Evolutionary conservation across 345 rosid species (phyloP).

Genomic region (Trapa bicornis): DNA sequence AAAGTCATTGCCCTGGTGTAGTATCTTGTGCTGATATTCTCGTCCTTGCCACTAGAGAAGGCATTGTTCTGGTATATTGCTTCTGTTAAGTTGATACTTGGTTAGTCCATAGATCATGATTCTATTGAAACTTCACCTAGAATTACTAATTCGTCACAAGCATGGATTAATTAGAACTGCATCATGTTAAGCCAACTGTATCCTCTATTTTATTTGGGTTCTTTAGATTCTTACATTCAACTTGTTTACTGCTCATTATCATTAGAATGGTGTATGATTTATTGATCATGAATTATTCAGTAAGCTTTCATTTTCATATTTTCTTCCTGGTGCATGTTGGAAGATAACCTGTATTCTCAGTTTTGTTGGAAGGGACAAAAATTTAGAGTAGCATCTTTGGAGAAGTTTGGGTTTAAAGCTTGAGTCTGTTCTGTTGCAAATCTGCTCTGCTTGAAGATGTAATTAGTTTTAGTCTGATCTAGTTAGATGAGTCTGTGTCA

Average conservation of each 20-base stretch:
- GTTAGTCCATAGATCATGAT: neutral
- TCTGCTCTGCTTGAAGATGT: neutral
- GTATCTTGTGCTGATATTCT: constrained; percentile 31
- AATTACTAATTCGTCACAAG: neutral
- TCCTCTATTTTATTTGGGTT: neutral
- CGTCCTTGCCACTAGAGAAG: constrained; percentile 28
- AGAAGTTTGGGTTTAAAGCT: neutral
- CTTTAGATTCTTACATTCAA: neutral
- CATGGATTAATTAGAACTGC: neutral
- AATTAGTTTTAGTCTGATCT: neutral
- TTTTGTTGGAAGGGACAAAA: neutral
- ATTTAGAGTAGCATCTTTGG: neutral
- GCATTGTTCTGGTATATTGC: constrained; percentile 17
- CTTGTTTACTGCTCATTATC: neutral
- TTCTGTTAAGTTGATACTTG: neutral
- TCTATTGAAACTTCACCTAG: neutral
- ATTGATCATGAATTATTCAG: neutral
- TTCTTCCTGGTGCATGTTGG: neutral
- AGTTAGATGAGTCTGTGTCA: neutral
- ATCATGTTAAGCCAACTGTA: neutral
- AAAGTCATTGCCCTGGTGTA: constrained; percentile 22
- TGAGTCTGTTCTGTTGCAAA: neutral
- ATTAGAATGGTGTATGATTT: neutral
- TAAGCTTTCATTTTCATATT: neutral
- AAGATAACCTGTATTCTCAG: neutral